These are phyloP conservation scores for Paxillus ammoniavirescens DNA, from an alignment of 768 basidiomycete genomes.

Conservation along the genomic window DNA sequence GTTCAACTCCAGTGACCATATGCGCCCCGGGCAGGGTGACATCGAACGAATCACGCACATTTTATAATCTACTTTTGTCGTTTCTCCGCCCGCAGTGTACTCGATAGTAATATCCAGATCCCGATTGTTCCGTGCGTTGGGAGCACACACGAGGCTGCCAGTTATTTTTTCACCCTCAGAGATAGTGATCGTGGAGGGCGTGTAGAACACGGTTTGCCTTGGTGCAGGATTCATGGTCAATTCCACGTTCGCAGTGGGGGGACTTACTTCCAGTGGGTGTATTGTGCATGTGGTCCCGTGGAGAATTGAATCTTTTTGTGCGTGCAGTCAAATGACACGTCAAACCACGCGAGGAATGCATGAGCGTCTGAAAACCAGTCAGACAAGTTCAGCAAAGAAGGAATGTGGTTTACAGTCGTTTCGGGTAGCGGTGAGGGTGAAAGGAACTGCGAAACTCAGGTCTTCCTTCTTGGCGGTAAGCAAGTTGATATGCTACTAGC, in stretches of 20 bases:
- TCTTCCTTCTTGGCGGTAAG: slow-evolving; percentile 94
- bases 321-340: slow-evolving; percentile 91
- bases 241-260: background rate
- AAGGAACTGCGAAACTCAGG: slow-evolving; percentile 79
- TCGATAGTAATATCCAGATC: slow-evolving; percentile 89
- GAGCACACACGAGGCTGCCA: slow-evolving; percentile 75
- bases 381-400: background rate
- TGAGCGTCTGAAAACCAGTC: slow-evolving; percentile 69
- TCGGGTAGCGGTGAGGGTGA: slow-evolving; percentile 77
- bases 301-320: slow-evolving; percentile 96
- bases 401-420: slow-evolving; percentile 76
- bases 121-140: slow-evolving; percentile 90
- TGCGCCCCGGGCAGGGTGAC: slow-evolving; percentile 6
- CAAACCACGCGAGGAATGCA: slow-evolving; percentile 99
- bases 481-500: slow-evolving; percentile 79
- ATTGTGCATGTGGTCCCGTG: slow-evolving; percentile 95
- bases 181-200: slow-evolving; percentile 71
- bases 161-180: slow-evolving; percentile 68
- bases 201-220: slow-evolving; percentile 98
- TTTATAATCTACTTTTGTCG: slow-evolving; percentile 62
- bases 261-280: slow-evolving; percentile 94
- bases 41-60: slow-evolving; percentile 64
- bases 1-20: slow-evolving; percentile 32
- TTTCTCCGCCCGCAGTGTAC: slow-evolving; percentile 49
- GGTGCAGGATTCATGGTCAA: slow-evolving; percentile 3